phyloP scores from a whole-genome alignment of 257 asterid species.

The Primulina eburnea region DNA sequence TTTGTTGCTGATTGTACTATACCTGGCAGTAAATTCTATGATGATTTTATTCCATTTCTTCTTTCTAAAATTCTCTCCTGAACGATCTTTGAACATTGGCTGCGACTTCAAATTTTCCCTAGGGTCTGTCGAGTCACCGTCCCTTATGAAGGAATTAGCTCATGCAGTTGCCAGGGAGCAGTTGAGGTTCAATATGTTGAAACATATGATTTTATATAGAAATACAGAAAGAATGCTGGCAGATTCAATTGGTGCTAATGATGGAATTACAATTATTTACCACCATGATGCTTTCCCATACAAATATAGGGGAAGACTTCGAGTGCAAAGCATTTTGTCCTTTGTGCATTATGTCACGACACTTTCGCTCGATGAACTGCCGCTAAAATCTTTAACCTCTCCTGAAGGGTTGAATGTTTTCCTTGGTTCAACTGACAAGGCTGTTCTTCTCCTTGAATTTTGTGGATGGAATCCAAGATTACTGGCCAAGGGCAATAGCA shows the following conservation, averaged over 20 bases:
- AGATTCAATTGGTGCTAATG: slow-evolving; percentile 73
- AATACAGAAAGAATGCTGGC: slow-evolving; percentile 71
- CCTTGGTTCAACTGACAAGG: slow-evolving; percentile 80
- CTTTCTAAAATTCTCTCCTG: background rate
- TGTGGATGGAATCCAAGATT: slow-evolving; percentile 87
- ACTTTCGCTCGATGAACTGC: slow-evolving; percentile 52
- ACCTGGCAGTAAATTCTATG: background rate
- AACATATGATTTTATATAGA: slow-evolving; percentile 70
- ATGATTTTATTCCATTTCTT: slow-evolving; percentile 15
- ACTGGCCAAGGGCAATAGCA: background rate
- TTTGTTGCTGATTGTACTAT: background rate
- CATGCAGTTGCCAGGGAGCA: slow-evolving; percentile 49
- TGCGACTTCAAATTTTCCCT: slow-evolving; percentile 24
- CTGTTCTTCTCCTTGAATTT: slow-evolving; percentile 73
- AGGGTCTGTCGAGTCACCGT: slow-evolving; percentile 95
- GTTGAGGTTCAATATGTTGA: slow-evolving; percentile 48
- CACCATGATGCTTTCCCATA: slow-evolving; percentile 56
- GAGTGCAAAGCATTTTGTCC: slow-evolving; percentile 67
- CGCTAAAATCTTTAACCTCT: slow-evolving; percentile 53
- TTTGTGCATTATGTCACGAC: slow-evolving; percentile 62
- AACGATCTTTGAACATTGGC: background rate
- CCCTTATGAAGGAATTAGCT: slow-evolving; percentile 74
- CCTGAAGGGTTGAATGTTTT: slow-evolving; percentile 56
- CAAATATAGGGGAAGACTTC: slow-evolving; percentile 71
- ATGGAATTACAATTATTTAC: slow-evolving; percentile 57